These are phyloP conservation scores for Clarkia xantiana DNA, from an alignment of 345 rosid genomes.

Conservation along the genomic window DNA sequence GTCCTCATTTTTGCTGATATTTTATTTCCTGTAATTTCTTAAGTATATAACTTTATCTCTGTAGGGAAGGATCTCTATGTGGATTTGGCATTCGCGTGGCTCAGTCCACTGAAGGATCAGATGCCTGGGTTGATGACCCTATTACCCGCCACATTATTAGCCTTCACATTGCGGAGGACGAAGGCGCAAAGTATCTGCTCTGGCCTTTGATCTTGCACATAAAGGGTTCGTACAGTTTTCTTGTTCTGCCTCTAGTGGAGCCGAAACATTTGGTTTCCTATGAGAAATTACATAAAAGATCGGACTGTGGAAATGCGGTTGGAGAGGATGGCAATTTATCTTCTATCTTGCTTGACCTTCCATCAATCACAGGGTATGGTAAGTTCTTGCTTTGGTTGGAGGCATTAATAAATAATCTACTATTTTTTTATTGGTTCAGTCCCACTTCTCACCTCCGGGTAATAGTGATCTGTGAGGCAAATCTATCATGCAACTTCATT, in stretches of 20 bases:
- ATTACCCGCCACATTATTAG: conserved; percentile 68
- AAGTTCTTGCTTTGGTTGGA: conserved; percentile 21
- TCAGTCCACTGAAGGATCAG: conserved; percentile 63
- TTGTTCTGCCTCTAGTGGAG: conserved; percentile 66
- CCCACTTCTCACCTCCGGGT: background rate
- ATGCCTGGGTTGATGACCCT: conserved; percentile 96
- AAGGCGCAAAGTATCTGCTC: conserved; percentile 28
- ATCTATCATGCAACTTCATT: too few relatives aligned
- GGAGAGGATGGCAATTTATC: conserved; percentile 54
- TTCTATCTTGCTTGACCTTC: conserved; percentile 73
- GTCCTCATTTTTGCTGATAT: too few relatives aligned
- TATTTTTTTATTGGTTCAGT: background rate
- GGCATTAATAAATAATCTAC: background rate
- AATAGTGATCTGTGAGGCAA: too few relatives aligned
- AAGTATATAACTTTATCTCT: conserved; percentile 4
- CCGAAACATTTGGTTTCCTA: conserved; percentile 50
- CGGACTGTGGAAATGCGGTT: conserved; percentile 75
- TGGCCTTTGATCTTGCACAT: conserved; percentile 80
- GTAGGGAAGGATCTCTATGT: conserved; percentile 68
- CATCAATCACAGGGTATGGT: conserved; percentile 93
- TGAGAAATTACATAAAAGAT: conserved; percentile 32
- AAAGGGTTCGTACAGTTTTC: conserved; percentile 43
- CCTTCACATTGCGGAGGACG: conserved; percentile 37
- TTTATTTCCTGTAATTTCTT: background rate
- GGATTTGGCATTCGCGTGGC: conserved; percentile 63